These are phyloP conservation scores for Erythrophleum ivorense DNA, from an alignment of 331 rosid genomes.

Conservation along the genomic window DNA sequence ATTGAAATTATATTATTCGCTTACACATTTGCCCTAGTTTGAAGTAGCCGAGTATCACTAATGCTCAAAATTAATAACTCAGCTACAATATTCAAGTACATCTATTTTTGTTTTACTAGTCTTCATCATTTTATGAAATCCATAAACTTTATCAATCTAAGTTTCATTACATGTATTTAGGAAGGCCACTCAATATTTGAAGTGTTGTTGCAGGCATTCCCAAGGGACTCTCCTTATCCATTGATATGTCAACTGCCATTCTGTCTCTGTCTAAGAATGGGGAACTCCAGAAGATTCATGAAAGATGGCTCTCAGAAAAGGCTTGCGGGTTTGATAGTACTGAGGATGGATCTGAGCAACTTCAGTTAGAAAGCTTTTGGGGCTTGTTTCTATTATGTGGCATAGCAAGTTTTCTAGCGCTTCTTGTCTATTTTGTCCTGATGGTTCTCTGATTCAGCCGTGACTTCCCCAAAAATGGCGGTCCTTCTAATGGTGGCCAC, in stretches of 20 bases:
- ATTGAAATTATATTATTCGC: no score
- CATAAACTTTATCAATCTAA: background rate
- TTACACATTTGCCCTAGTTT: background rate
- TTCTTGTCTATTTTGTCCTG: conserved; percentile 48
- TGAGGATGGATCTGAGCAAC: conserved; percentile 47
- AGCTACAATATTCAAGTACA: no score
- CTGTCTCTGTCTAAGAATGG: conserved; percentile 73
- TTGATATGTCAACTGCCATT: conserved; percentile 76
- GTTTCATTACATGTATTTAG: background rate
- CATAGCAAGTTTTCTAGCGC: conserved; percentile 48
- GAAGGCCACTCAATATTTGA: background rate
- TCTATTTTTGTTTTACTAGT: background rate
- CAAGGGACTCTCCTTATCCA: conserved; percentile 72
- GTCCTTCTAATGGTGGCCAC: conserved; percentile 32
- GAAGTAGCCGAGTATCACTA: background rate
- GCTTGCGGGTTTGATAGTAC: conserved; percentile 42
- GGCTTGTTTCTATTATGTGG: conserved; percentile 69
- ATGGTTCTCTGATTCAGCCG: conserved; percentile 47
- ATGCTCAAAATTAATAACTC: no score
- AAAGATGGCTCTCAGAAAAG: conserved; percentile 64
- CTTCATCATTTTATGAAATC: conserved; percentile 2
- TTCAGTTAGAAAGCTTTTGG: conserved; percentile 62
- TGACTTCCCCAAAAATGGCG: conserved; percentile 35
- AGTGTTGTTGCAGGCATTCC: conserved; percentile 60
- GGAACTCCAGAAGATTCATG: conserved; percentile 56